These are phyloP conservation scores for Massariosphaeria phaeospora DNA, from an alignment of 495 filamentous ascomycete species.

Conservation along the genomic window DNA sequence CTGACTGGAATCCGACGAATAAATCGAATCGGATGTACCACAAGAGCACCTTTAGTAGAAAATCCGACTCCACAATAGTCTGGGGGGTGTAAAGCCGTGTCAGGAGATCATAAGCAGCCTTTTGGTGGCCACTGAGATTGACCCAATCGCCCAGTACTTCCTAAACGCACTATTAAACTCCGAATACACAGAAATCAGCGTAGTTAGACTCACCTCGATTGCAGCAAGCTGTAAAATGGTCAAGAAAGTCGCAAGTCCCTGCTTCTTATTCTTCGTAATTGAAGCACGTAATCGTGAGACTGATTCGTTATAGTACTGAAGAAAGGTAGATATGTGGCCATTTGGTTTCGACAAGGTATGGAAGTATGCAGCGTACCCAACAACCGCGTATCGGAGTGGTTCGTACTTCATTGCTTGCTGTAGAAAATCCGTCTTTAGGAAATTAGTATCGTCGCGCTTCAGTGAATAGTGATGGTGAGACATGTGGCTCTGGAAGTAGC, in stretches of 20 bases:
- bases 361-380: slow-evolving; percentile 89
- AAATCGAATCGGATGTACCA: slow-evolving; percentile 93
- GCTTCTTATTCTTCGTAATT: slow-evolving; percentile 61
- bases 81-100: slow-evolving; percentile 72
- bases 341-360: slow-evolving; percentile 62
- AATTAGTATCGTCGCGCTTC: slow-evolving; percentile 59
- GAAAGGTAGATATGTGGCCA: slow-evolving; percentile 72
- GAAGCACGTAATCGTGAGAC: slow-evolving; percentile 69
- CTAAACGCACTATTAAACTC: slow-evolving; percentile 45
- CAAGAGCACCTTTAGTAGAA: slow-evolving; percentile 63
- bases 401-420: slow-evolving; percentile 72
- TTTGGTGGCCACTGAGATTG: slow-evolving; percentile 87
- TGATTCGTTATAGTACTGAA: slow-evolving; percentile 85
- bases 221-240: slow-evolving; percentile 89
- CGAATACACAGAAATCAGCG: not conserved
- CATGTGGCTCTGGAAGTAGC: slow-evolving; percentile 69
- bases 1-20: slow-evolving; percentile 74
- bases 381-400: slow-evolving; percentile 79
- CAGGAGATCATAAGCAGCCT: slow-evolving; percentile 77
- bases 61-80: slow-evolving; percentile 63
- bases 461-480: slow-evolving; percentile 77
- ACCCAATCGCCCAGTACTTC: slow-evolving; percentile 94
- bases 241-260: slow-evolving; percentile 69
- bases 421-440: slow-evolving; percentile 66
- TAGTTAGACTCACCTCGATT: slow-evolving; percentile 65